Percentiles rank a stretch among this genome's conserved stretches.
Conservation (phyloP, 495 filamentous ascomycete species). For the Podospora australis region DNA sequence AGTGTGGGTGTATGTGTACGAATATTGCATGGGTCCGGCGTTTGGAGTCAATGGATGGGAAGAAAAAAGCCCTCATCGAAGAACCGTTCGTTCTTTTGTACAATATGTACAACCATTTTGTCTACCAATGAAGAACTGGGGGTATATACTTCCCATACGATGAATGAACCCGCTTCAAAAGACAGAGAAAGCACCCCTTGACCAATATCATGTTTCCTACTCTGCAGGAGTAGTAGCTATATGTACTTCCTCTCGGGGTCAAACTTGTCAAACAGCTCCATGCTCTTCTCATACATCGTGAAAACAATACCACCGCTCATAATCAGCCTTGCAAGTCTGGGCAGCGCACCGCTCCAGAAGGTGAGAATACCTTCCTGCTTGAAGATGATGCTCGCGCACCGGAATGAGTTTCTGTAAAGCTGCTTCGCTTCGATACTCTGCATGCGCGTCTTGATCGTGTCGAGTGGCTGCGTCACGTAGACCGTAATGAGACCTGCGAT, state of each 20-base stretch:
- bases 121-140: slow-evolving; percentile 10
- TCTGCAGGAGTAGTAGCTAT: slow-evolving; percentile 27
- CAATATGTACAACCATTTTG: not conserved
- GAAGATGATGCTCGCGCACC: slow-evolving; percentile 76
- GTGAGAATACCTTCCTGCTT: slow-evolving; percentile 84
- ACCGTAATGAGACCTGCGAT: slow-evolving; percentile 90
- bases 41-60: slow-evolving; percentile 12
- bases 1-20: too few species aligned
- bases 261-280: slow-evolving; percentile 72
- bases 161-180: not conserved
- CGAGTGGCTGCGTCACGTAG: slow-evolving; percentile 83
- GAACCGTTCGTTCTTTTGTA: not conserved
- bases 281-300: slow-evolving; percentile 98
- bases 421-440: slow-evolving; percentile 85
- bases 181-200: not conserved
- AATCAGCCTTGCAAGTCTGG: slow-evolving; percentile 74
- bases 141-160: slow-evolving; percentile 8
- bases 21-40: slow-evolving; percentile 20
- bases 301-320: slow-evolving; percentile 96
- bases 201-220: not conserved
- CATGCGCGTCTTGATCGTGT: slow-evolving; percentile 97
- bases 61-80: not conserved
- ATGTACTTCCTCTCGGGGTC: slow-evolving; percentile 86
- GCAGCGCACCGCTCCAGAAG: slow-evolving; percentile 91
- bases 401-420: slow-evolving; percentile 82